Conservation (phyloP, 805 yeast genomes). For the Komagataella ulmi region DNA sequence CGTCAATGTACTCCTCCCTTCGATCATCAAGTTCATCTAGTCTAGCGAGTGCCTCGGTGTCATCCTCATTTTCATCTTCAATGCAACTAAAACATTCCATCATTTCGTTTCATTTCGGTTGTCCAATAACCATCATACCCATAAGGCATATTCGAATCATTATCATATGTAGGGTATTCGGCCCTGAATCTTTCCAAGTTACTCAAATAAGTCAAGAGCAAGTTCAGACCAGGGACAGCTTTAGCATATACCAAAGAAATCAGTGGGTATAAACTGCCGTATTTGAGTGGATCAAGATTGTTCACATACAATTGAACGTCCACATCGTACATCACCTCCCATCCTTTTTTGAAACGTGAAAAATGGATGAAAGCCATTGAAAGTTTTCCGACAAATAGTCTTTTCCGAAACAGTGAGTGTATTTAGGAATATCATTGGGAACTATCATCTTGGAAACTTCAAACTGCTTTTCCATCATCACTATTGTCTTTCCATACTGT, state of each 20-base stretch:
- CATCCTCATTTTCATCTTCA: too few species aligned
- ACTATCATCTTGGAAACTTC: background rate
- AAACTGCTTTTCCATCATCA: background rate
- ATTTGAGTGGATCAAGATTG: background rate
- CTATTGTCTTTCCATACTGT: background rate
- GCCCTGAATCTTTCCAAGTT: background rate
- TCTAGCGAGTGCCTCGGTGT: too few species aligned
- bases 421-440: background rate
- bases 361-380: background rate
- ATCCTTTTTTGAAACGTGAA: background rate
- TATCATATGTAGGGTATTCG: background rate
- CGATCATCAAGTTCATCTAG: background rate
- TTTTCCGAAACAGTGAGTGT: background rate
- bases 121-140: background rate
- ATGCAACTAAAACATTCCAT: too few species aligned
- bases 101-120: too few species aligned
- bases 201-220: background rate
- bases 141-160: too few species aligned
- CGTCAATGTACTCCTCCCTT: background rate
- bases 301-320: background rate
- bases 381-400: background rate
- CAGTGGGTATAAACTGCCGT: background rate
- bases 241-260: background rate
- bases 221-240: background rate
- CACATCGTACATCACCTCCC: background rate